Evolutionary conservation across 371 early-diverging fungal species (phyloP), one percentile per base, ranked within the genome.

Genomic region (Saksenaea oblongispora): DNA sequence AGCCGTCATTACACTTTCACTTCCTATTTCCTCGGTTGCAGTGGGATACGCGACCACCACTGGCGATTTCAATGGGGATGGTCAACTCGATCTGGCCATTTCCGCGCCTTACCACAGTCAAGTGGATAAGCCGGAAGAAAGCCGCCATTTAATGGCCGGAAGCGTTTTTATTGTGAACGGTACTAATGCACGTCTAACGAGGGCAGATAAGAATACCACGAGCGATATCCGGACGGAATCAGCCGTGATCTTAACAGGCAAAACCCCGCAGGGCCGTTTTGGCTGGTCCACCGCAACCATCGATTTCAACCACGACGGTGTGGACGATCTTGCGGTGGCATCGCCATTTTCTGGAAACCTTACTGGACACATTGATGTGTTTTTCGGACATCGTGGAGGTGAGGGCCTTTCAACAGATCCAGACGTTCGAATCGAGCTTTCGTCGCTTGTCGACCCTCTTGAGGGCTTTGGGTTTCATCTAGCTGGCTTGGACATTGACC

Each of bases 291-390:
- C 92, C 59, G 83, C 88, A 0, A 87, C 88, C 1, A 75, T 94
- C 1, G 96, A 96, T 71, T 64, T 93, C 26, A 94, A 96, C 66
- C 67, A 76, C 11, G 96, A 96, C 68, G 95, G 96, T 0, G 84
- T 94, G 26, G 94, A 93, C 63, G 95, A 96, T 72, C 77, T 96
- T 27, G 92, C 85, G 0, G 84, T 96, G 5, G 85, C 91, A 4
- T 87, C 93, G 10, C 93, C 93, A 11, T 87, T 84, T 58, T 69
- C 71, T 31, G 69, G 76, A 28, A 59, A 66, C 65, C 35, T 74
- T 34, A 15, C 63, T 34, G 71, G 75, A 0, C 59, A 66, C 34
- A 82, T 95, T 4, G 89, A 85, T 68, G 78, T 95, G 1, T 92
- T 86, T 69, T 87, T 90, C 74, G 94, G 96, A 15, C 74, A 66